Conservation (phyloP, 1,284 basidiomycete genomes). For the Boletellus deceptivus region DNA sequence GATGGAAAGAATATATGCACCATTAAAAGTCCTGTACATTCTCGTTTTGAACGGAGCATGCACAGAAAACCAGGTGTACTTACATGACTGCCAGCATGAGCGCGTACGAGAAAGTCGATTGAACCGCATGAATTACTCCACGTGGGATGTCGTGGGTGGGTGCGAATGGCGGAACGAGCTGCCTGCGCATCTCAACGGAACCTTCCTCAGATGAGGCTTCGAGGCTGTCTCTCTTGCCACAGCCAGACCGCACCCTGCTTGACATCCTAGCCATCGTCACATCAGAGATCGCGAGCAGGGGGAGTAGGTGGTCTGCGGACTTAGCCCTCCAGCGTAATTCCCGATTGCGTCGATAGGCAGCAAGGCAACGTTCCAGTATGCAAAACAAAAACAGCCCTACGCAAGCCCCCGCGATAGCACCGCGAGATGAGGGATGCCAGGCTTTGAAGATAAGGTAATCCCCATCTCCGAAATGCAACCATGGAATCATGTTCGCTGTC, state of each 20-base stretch:
- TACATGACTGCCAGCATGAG: constrained; percentile 77
- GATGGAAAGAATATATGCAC: constrained; percentile 64
- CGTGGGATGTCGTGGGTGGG: constrained; percentile 59
- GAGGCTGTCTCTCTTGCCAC: background rate
- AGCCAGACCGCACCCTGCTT: background rate
- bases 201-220: background rate
- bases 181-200: constrained; percentile 2
- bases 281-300: background rate
- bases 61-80: constrained; percentile 24
- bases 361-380: constrained; percentile 66
- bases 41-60: constrained; percentile 2
- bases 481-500: constrained; percentile 48
- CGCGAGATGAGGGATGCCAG: constrained; percentile 64
- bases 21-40: constrained; percentile 66
- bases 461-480: constrained; percentile 61
- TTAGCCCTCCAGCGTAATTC: constrained; percentile 57
- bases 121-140: constrained; percentile 55
- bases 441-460: constrained; percentile 67
- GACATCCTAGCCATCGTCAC: constrained; percentile 9
- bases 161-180: constrained; percentile 56
- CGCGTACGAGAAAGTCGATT: constrained; percentile 54
- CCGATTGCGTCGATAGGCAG: constrained; percentile 50
- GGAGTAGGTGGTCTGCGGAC: constrained; percentile 40
- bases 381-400: constrained; percentile 66
- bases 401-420: constrained; percentile 72